Percentiles rank a stretch among this genome's conserved stretches.
phyloP scores from a whole-genome alignment of 2,329 filamentous ascomycete species.

The Dothistroma septosporum region DNA sequence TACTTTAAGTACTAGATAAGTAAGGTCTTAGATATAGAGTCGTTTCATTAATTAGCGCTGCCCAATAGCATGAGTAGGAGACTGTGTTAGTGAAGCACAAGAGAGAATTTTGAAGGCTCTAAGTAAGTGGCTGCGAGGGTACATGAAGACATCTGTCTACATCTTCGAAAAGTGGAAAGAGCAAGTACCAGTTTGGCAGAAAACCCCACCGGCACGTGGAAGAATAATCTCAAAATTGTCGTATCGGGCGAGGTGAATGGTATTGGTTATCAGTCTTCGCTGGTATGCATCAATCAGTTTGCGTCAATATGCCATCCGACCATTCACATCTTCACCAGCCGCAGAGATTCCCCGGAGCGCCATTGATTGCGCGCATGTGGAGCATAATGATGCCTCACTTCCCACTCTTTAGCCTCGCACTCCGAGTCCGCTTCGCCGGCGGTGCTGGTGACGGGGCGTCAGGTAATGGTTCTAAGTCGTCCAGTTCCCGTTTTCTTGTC shows the following conservation, averaged over 20 bases:
- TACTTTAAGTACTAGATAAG: neutral
- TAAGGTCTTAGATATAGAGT: too few species aligned
- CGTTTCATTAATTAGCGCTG: too few species aligned
- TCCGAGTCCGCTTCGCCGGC: constrained; percentile 21
- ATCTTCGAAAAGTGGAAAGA: neutral
- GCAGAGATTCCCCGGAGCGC: too few species aligned
- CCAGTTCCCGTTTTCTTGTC: constrained; percentile 10
- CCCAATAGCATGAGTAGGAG: too few species aligned
- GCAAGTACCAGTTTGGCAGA: neutral
- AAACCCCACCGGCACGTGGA: neutral
- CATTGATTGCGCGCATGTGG: too few species aligned
- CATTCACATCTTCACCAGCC: neutral
- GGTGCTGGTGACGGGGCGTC: constrained; percentile 9
- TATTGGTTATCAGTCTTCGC: neutral
- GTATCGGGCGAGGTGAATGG: neutral
- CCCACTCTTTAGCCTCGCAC: constrained; percentile 20
- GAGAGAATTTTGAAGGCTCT: neutral
- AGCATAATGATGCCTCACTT: constrained; percentile 3
- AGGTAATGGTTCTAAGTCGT: constrained; percentile 5
- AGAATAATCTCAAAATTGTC: neutral
- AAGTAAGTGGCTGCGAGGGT: neutral
- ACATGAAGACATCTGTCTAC: neutral
- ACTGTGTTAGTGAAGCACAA: neutral
- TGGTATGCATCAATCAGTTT: neutral
- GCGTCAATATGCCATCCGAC: neutral